phyloP scores from a whole-genome alignment of 306 rosid species.

The Trifolium pratense region DNA sequence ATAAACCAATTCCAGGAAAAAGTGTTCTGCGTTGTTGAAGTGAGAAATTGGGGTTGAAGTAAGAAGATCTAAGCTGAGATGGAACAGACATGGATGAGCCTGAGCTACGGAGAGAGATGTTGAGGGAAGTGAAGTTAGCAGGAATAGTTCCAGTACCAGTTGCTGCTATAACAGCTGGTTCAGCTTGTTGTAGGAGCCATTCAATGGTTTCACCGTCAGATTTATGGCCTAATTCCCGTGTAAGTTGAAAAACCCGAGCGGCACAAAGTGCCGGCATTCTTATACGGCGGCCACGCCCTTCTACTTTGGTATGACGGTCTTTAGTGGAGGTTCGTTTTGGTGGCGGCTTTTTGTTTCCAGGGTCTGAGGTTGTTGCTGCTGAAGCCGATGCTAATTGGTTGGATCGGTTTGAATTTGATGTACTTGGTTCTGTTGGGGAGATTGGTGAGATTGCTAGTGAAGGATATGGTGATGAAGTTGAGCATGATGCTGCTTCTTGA shows the following conservation, averaged over 20 bases:
- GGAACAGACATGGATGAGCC: slow-evolving; percentile 87
- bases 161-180: slow-evolving; percentile 88
- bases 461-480: slow-evolving; percentile 65
- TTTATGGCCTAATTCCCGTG: slow-evolving; percentile 44
- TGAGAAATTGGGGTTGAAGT: slow-evolving; percentile 80
- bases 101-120: slow-evolving; percentile 74
- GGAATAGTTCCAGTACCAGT: slow-evolving; percentile 95
- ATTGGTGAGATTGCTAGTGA: slow-evolving; percentile 58
- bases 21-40: slow-evolving; percentile 52
- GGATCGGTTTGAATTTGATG: slow-evolving; percentile 40
- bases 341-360: slow-evolving; percentile 61
- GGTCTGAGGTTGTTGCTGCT: slow-evolving; percentile 42
- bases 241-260: slow-evolving; percentile 74
- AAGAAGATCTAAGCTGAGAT: slow-evolving; percentile 71
- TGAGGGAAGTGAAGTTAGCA: slow-evolving; percentile 63
- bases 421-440: slow-evolving; percentile 45
- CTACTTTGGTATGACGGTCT: slow-evolving; percentile 73
- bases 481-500: slow-evolving; percentile 66
- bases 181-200: slow-evolving; percentile 87
- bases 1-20: slow-evolving; percentile 37
- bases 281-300: slow-evolving; percentile 75
- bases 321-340: slow-evolving; percentile 81
- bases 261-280: slow-evolving; percentile 94
- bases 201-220: slow-evolving; percentile 49
- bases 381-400: slow-evolving; percentile 4